These are phyloP conservation scores for Nymphaea thermarum DNA, from an alignment of 164 flowering plant species.

Conservation along the genomic window DNA sequence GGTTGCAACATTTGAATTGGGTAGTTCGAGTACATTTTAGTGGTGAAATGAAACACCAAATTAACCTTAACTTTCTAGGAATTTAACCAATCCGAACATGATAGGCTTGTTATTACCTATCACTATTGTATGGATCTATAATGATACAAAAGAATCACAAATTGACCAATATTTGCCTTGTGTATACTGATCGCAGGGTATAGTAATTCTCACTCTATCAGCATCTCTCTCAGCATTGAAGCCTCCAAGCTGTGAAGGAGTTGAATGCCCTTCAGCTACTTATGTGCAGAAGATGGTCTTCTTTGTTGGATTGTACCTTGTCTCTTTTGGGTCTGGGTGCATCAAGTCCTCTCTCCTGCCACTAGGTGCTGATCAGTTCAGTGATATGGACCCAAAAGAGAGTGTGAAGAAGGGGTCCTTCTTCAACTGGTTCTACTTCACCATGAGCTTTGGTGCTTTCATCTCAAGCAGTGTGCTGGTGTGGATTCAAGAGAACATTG, in stretches of 20 bases:
- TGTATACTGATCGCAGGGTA: conserved; percentile 27
- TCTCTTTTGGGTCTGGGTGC: conserved; percentile 63
- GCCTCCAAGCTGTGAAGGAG: conserved; percentile 39
- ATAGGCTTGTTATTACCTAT: background rate
- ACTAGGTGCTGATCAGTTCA: conserved; percentile 67
- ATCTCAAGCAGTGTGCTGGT: conserved; percentile 47
- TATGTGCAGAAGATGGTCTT: conserved; percentile 45
- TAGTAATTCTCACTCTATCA: conserved; percentile 53
- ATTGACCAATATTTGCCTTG: background rate
- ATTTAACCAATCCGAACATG: too few relatives aligned
- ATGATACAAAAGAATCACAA: background rate
- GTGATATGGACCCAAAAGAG: conserved; percentile 51
- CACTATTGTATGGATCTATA: background rate
- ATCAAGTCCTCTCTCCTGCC: conserved; percentile 60
- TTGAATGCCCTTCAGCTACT: conserved; percentile 41
- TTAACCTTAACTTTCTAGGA: too few relatives aligned
- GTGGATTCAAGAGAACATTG: conserved; percentile 59
- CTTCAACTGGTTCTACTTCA: conserved; percentile 68
- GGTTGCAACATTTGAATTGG: too few relatives aligned
- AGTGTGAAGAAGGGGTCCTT: conserved; percentile 53
- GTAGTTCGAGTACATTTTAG: too few relatives aligned
- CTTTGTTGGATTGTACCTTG: conserved; percentile 53
- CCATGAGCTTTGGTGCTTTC: conserved; percentile 57
- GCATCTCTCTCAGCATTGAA: conserved; percentile 43
- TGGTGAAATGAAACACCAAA: too few relatives aligned